Evolutionary conservation across 2,329 filamentous ascomycete genomes (phyloP).

Genomic region (Sclerotinia trifoliorum): DNA sequence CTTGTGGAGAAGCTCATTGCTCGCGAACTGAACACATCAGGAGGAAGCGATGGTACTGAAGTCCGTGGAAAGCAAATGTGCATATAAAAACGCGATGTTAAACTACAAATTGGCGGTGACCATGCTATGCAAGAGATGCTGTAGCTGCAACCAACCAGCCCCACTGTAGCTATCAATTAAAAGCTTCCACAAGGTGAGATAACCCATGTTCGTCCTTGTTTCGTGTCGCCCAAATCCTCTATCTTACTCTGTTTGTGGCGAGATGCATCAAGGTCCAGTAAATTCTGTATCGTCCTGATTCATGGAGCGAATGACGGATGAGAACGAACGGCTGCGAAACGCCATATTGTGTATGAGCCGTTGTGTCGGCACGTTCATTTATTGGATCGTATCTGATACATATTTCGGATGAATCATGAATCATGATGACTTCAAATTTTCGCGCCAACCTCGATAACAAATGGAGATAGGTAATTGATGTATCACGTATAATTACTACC

Average conservation of each 20-base stretch:
- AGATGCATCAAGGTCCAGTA: background rate
- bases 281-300: background rate
- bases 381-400: slow-evolving; percentile 11
- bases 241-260: background rate
- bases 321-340: background rate
- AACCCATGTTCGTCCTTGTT: background rate
- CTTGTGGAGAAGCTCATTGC: background rate
- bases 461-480: slow-evolving; percentile 5
- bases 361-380: background rate
- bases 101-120: background rate
- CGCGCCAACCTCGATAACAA: background rate
- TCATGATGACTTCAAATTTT: background rate
- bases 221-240: slow-evolving; percentile 6
- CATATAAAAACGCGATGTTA: background rate
- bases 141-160: background rate
- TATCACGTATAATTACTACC: background rate
- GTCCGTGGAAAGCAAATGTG: background rate
- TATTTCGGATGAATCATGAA: background rate
- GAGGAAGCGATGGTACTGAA: background rate
- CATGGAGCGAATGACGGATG: background rate
- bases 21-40: background rate
- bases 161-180: slow-evolving; percentile 8
- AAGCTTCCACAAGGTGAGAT: background rate
- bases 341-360: slow-evolving; percentile 5
- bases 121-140: slow-evolving; percentile 3